Evolutionary conservation across 2,329 filamentous ascomycete genomes (phyloP).

Genomic region (Cladosporium sp.): DNA sequence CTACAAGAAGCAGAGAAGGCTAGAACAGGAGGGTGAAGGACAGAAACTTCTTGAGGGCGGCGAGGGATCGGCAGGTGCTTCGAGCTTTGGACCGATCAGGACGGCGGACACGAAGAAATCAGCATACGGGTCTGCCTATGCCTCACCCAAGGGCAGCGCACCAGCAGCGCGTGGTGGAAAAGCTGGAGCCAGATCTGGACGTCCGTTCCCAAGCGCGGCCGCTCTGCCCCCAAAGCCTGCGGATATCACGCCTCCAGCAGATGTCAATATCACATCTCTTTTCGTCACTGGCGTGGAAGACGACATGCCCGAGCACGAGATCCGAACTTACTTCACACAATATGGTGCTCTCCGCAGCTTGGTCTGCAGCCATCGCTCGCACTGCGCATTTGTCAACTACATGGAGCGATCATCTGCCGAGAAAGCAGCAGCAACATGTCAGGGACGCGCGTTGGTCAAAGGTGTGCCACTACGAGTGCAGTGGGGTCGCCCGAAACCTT

Average conservation of each 20-base stretch:
- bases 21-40: conserved; percentile 61
- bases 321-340: conserved; percentile 85
- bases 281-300: conserved; percentile 97
- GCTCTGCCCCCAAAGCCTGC: conserved; percentile 77
- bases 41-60: conserved; percentile 48
- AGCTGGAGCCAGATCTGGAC: conserved; percentile 49
- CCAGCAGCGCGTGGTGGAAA: conserved; percentile 25
- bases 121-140: conserved; percentile 36
- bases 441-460: conserved; percentile 85
- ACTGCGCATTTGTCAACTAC: conserved; percentile 97
- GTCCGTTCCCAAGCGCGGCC: conserved; percentile 69
- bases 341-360: conserved; percentile 90
- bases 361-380: conserved; percentile 94
- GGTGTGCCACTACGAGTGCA: conserved; percentile 87
- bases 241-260: conserved; percentile 82
- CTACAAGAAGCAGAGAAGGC: conserved; percentile 79
- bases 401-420: conserved; percentile 82
- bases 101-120: conserved; percentile 60
- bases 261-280: conserved; percentile 85
- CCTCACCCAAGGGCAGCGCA: conserved; percentile 22
- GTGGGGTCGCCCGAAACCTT: conserved; percentile 89
- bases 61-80: conserved; percentile 36
- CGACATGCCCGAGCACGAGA: conserved; percentile 87
- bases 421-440: conserved; percentile 77
- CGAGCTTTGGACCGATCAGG: conserved; percentile 70